Percentiles rank a stretch among this genome's conserved stretches.
Conservation (phyloP, 2,329 filamentous ascomycete species). For the Chrysoporthe austroafricana region DNA sequence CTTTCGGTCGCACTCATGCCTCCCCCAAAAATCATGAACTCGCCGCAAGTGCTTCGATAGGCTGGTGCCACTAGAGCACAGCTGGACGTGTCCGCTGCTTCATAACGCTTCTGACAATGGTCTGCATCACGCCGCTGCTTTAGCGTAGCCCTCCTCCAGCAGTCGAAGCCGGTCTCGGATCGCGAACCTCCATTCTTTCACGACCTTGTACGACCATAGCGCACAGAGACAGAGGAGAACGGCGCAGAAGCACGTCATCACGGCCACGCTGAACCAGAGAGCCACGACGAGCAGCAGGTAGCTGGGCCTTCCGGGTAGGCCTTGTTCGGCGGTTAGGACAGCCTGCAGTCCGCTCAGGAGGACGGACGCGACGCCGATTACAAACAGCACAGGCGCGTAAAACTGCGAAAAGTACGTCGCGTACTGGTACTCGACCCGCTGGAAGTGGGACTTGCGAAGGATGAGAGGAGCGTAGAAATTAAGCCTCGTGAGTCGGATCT, state of each 20-base stretch:
- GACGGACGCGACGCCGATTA: constrained; percentile 26
- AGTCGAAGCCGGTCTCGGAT: constrained; percentile 29
- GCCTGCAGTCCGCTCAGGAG: neutral
- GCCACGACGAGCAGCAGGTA: constrained; percentile 10
- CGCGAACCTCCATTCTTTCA: constrained; percentile 30
- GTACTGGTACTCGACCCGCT: constrained; percentile 30
- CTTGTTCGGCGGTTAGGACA: neutral
- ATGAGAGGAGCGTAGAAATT: constrained; percentile 31
- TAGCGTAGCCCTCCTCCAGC: too few relatives aligned
- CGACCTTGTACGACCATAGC: constrained; percentile 28
- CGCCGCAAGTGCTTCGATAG: too few relatives aligned
- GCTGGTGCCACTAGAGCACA: too few relatives aligned
- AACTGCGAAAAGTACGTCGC: constrained; percentile 31
- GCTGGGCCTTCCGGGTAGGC: too few relatives aligned
- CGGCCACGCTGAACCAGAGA: constrained; percentile 27
- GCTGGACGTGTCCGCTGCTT: too few relatives aligned
- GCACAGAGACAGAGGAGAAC: constrained; percentile 18
- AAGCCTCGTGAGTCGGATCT: constrained; percentile 29
- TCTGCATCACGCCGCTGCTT: too few relatives aligned
- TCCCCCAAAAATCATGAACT: too few relatives aligned
- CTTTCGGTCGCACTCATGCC: too few relatives aligned
- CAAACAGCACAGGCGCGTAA: constrained; percentile 31
- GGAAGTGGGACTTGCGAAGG: constrained; percentile 27
- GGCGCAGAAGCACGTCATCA: constrained; percentile 19
- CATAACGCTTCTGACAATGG: too few relatives aligned